Percentiles rank a stretch among this genome's conserved stretches.
These are phyloP conservation scores for Podospora didyma DNA, from an alignment of 495 filamentous ascomycete genomes.

Conservation along the genomic window DNA sequence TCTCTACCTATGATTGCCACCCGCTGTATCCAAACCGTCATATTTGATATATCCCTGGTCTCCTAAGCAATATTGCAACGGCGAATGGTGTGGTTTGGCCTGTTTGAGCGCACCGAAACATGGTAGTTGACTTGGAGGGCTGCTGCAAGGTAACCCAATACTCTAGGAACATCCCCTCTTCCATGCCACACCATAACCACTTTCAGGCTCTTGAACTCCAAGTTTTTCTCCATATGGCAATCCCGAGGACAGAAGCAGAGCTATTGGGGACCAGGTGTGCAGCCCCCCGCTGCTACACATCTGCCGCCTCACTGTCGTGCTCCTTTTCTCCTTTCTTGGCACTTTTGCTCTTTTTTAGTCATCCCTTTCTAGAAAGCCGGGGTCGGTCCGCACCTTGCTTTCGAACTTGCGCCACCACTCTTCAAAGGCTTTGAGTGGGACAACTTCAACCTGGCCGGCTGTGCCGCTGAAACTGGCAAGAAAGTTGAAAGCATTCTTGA, in stretches of 20 bases:
- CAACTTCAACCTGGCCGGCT: conserved; percentile 63
- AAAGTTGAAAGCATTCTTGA: conserved; percentile 97
- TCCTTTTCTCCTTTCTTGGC: neutral
- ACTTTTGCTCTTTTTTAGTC: conserved; percentile 29
- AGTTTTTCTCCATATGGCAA: neutral
- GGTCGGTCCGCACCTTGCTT: conserved; percentile 77
- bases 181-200: neutral
- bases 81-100: too few relatives aligned
- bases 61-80: neutral
- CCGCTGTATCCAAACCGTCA: too few relatives aligned
- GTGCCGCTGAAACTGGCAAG: conserved; percentile 75
- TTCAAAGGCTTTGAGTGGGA: conserved; percentile 85
- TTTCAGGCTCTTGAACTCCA: neutral
- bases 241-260: neutral
- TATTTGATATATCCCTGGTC: too few relatives aligned
- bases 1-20: too few relatives aligned
- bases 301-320: neutral
- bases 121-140: too few relatives aligned
- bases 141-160: too few relatives aligned
- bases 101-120: too few relatives aligned
- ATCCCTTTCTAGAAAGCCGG: conserved; percentile 81
- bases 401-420: conserved; percentile 99
- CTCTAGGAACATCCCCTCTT: too few relatives aligned
- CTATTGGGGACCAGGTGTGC: too few relatives aligned
- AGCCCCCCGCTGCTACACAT: too few relatives aligned